A percentile compares a stretch with the other conserved stretches of the same genome.
phyloP scores from a whole-genome alignment of 2,329 filamentous ascomycete genomes.

The Fusarium agapanthi region DNA sequence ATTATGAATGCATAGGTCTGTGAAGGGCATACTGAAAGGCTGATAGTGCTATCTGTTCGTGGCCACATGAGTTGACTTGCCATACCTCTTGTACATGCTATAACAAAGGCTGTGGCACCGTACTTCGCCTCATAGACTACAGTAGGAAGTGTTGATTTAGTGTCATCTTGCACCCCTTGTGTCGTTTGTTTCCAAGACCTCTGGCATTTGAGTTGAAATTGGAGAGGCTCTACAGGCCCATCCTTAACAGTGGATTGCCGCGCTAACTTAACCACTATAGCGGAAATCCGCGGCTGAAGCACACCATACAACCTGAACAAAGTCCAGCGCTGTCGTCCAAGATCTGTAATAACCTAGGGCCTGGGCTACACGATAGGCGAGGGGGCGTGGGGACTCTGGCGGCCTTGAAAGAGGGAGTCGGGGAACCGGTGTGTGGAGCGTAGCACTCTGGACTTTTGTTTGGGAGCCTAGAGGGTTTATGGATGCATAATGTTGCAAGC shows the following conservation, averaged over 20 bases:
- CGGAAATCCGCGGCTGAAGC: slow-evolving; percentile 15
- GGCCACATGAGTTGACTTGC: background rate
- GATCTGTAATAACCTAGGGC: slow-evolving; percentile 4
- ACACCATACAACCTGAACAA: background rate
- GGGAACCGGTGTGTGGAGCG: background rate
- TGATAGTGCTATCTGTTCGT: background rate
- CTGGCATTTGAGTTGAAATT: background rate
- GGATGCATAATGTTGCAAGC: background rate
- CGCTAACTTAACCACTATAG: slow-evolving; percentile 1
- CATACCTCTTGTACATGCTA: background rate
- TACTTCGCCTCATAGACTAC: background rate
- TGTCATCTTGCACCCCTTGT: background rate
- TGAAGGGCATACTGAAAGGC: background rate
- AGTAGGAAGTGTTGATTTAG: background rate
- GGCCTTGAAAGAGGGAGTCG: background rate
- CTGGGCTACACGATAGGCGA: slow-evolving; percentile 31
- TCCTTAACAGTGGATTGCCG: slow-evolving; percentile 4
- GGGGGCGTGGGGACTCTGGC: background rate
- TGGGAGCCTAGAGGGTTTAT: background rate
- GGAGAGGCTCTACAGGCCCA: slow-evolving; percentile 3
- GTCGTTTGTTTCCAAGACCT: background rate
- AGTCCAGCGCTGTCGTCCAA: background rate
- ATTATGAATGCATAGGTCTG: background rate
- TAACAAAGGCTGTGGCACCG: background rate
- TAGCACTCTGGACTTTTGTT: background rate